Percentiles rank a stretch among this genome's conserved stretches.
Evolutionary conservation across 495 filamentous ascomycete species (phyloP).

Genomic region (Trichoderma gamsii): DNA sequence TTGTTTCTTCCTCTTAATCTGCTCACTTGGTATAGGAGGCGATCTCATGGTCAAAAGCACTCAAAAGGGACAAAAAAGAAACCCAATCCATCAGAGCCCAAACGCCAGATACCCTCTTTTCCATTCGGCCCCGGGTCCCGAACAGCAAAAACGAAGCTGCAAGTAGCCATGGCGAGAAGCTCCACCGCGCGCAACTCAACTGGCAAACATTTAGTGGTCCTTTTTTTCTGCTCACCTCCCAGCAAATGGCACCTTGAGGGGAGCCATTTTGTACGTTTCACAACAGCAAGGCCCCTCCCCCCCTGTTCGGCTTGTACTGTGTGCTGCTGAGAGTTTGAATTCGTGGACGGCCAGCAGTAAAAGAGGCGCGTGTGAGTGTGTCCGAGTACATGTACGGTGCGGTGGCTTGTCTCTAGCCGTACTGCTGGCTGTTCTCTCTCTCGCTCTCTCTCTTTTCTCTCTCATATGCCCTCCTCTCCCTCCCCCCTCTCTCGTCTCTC

Average conservation of each 20-base stretch:
- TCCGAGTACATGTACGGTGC: too few relatives aligned
- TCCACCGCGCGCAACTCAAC: neutral
- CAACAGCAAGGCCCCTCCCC: neutral
- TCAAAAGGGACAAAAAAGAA: neutral
- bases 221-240: neutral
- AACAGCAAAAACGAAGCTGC: neutral
- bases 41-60: neutral
- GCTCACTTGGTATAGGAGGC: neutral
- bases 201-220: neutral
- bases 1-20: too few relatives aligned
- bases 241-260: slow-evolving; percentile 5
- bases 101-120: neutral
- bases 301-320: too few relatives aligned
- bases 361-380: too few relatives aligned
- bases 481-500: too few relatives aligned
- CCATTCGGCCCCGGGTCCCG: neutral
- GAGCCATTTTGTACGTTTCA: slow-evolving; percentile 6
- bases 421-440: too few relatives aligned
- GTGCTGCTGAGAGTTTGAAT: too few relatives aligned
- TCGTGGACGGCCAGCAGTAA: too few relatives aligned
- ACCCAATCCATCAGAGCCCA: neutral
- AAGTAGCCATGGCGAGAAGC: neutral
- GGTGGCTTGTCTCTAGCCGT: too few relatives aligned
- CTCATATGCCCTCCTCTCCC: too few relatives aligned
- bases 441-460: too few relatives aligned